Evolutionary conservation across 1,284 basidiomycete species (phyloP).

Genomic region (Testicularia cyperi): DNA sequence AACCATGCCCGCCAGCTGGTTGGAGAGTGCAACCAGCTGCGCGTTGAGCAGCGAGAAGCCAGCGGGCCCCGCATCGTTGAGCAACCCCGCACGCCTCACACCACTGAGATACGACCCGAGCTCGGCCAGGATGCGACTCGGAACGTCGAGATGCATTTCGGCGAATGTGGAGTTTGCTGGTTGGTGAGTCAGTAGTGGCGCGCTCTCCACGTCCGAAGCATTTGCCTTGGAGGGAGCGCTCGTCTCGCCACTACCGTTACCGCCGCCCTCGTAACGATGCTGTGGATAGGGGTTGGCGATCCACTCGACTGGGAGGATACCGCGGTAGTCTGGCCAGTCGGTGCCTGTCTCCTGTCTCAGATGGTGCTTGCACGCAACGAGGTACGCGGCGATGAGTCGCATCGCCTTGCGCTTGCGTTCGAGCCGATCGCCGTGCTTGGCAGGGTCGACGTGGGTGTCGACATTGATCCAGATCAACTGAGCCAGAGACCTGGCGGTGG

Average conservation of each 20-base stretch:
- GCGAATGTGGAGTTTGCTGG: no score
- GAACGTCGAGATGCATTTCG: neutral
- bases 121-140: conserved; percentile 23
- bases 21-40: conserved; percentile 69
- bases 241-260: no score
- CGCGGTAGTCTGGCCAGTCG: conserved; percentile 10
- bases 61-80: conserved; percentile 36
- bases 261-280: no score
- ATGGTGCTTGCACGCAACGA: conserved; percentile 74
- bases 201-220: neutral
- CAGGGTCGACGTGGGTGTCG: conserved; percentile 39
- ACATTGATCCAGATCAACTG: conserved; percentile 78
- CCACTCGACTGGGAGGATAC: conserved; percentile 19
- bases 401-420: conserved; percentile 73
- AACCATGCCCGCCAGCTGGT: conserved; percentile 80
- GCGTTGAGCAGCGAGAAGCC: conserved; percentile 26
- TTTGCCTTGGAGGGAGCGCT: neutral
- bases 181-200: neutral
- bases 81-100: conserved; percentile 14
- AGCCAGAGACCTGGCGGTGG: conserved; percentile 68
- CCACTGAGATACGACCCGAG: conserved; percentile 29
- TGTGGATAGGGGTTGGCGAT: no score
- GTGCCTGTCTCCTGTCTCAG: conserved; percentile 65
- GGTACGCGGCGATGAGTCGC: conserved; percentile 71
- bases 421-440: conserved; percentile 62